Percentiles rank a stretch among this genome's conserved stretches.
Evolutionary conservation across 768 basidiomycete species (phyloP).

Genomic region (Phaeolepiota aurea): DNA sequence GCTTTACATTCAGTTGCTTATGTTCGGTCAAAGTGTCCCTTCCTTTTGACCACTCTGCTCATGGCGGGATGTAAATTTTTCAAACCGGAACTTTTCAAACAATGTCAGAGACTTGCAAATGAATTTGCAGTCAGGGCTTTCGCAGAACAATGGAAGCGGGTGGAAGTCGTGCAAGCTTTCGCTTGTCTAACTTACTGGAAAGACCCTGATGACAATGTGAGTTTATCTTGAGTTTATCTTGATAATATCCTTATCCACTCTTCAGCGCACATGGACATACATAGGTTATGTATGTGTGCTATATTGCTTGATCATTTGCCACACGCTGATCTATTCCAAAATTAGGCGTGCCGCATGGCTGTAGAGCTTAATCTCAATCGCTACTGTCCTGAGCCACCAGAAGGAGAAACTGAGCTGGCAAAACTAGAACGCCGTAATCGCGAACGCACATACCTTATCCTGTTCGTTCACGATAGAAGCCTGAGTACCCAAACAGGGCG

Average conservation of each 20-base stretch:
- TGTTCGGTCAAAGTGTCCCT: slow-evolving; percentile 71
- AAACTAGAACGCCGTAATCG: slow-evolving; percentile 72
- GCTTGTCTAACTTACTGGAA: slow-evolving; percentile 87
- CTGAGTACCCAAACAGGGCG: slow-evolving; percentile 81
- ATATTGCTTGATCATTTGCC: no score
- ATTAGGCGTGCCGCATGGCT: slow-evolving; percentile 80
- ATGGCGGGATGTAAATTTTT: slow-evolving; percentile 86
- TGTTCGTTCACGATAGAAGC: slow-evolving; percentile 82
- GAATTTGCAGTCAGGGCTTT: slow-evolving; percentile 75
- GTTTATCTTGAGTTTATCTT: slow-evolving; percentile 13
- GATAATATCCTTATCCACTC: slow-evolving; percentile 9
- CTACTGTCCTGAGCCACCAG: slow-evolving; percentile 44
- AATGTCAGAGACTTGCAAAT: slow-evolving; percentile 64
- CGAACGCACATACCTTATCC: slow-evolving; percentile 79
- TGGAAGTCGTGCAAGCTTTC: slow-evolving; percentile 86
- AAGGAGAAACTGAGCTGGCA: slow-evolving; percentile 57
- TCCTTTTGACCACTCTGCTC: slow-evolving; percentile 79
- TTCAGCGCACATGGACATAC: slow-evolving; percentile 77
- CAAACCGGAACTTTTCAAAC: slow-evolving; percentile 55
- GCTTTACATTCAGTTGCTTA: slow-evolving; percentile 74
- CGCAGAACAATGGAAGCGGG: slow-evolving; percentile 66
- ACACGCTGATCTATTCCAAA: slow-evolving; percentile 4
- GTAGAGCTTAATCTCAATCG: slow-evolving; percentile 78
- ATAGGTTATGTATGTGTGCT: slow-evolving; percentile 65
- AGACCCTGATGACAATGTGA: slow-evolving; percentile 76